phyloP scores from a whole-genome alignment of 805 yeast species.

The Hanseniaspora meyeri region DNA sequence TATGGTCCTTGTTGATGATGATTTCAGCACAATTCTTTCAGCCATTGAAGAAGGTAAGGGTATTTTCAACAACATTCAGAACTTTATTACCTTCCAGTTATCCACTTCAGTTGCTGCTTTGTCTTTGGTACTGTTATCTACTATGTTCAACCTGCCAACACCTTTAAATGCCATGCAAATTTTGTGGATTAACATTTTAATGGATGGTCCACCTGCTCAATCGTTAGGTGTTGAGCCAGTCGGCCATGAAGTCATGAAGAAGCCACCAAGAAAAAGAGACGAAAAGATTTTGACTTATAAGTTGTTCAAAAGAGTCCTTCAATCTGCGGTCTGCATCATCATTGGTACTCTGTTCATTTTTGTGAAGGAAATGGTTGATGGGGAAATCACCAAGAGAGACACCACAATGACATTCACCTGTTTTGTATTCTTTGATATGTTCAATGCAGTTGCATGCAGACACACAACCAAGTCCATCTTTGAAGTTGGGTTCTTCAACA shows the following conservation, averaged over 20 bases:
- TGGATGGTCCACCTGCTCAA: conserved; percentile 99
- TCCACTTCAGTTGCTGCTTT: conserved; percentile 94
- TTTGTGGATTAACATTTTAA: conserved; percentile 88
- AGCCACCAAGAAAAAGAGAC: conserved; percentile 85
- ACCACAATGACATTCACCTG: conserved; percentile 98
- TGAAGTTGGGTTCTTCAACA: conserved; percentile 62
- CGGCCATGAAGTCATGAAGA: conserved; percentile 86
- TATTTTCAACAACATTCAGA: conserved; percentile 88
- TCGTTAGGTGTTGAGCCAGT: conserved; percentile 95
- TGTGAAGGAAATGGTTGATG: conserved; percentile 71
- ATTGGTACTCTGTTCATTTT: conserved; percentile 86
- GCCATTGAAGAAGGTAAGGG: conserved; percentile 98
- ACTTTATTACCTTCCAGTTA: conserved; percentile 85
- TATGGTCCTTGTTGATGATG: conserved; percentile 94
- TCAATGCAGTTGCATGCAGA: conserved; percentile 89
- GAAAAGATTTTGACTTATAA: conserved; percentile 68
- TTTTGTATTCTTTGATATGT: conserved; percentile 91
- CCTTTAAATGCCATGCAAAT: conserved; percentile 98
- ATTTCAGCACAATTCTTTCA: conserved; percentile 80
- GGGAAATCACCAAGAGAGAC: conserved; percentile 78
- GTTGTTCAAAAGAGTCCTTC: conserved; percentile 59
- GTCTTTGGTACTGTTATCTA: conserved; percentile 74
- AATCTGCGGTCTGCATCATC: conserved; percentile 61
- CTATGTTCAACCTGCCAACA: conserved; percentile 76
- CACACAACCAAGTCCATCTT: conserved; percentile 74